Percentiles rank a stretch among this genome's conserved stretches.
Evolutionary conservation across 208 protist genomes (phyloP).

Genomic region (Leishmania mexicana): DNA sequence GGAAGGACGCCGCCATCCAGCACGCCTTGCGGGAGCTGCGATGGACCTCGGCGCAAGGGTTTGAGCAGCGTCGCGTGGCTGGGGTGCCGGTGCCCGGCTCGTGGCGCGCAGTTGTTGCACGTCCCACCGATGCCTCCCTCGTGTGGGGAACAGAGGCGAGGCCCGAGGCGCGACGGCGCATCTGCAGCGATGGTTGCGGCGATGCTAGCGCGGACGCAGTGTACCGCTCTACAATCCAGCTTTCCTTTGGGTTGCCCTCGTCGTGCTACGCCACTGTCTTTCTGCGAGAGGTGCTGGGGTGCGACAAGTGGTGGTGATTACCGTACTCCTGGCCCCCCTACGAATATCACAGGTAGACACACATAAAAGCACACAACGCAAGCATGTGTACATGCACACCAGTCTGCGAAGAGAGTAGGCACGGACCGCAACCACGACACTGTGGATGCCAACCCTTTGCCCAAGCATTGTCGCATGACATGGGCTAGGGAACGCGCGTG

Average conservation of each 20-base stretch:
- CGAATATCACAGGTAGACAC: background rate
- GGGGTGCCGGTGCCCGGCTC: conserved; percentile 71
- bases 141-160: conserved; percentile 1
- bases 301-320: conserved; percentile 66
- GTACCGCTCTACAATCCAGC: conserved; percentile 12
- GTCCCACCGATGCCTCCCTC: conserved; percentile 12
- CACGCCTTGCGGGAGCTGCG: conserved; percentile 32
- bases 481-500: background rate
- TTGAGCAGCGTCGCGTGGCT: conserved; percentile 54
- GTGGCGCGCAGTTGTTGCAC: conserved; percentile 53
- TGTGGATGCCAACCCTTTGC: background rate
- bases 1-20: conserved; percentile 20
- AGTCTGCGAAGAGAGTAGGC: background rate
- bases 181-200: background rate
- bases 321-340: background rate
- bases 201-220: background rate
- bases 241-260: conserved; percentile 71
- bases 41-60: conserved; percentile 32
- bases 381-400: background rate
- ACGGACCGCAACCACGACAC: background rate
- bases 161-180: background rate
- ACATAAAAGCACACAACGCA: background rate
- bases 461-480: background rate
- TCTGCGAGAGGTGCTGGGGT: conserved; percentile 72
- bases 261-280: conserved; percentile 87